These are phyloP conservation scores for Cytospora leucostoma DNA, from an alignment of 2,329 filamentous ascomycete species.

Conservation along the genomic window DNA sequence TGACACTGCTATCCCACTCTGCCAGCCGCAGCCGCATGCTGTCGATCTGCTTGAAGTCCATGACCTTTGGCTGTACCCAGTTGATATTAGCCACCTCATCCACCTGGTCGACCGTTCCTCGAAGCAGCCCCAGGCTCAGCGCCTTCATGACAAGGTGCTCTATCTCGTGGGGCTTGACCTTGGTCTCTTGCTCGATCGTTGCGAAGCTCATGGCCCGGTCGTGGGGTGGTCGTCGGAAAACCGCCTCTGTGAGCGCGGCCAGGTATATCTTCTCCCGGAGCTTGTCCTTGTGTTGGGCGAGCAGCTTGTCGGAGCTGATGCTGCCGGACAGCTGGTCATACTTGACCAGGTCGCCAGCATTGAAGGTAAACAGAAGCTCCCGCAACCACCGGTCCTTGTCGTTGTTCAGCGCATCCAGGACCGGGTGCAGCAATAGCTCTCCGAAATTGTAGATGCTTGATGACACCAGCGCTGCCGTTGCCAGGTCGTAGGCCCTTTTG, in stretches of 20 bases:
- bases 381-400: slow-evolving; percentile 84
- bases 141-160: slow-evolving; percentile 99
- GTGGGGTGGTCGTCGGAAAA: slow-evolving; percentile 93
- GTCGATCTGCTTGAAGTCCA: slow-evolving; percentile 93
- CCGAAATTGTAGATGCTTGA: slow-evolving; percentile 99
- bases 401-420: slow-evolving; percentile 76
- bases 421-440: slow-evolving; percentile 95
- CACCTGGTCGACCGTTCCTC: slow-evolving; percentile 95
- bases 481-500: slow-evolving; percentile 86
- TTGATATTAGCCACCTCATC: slow-evolving; percentile 92
- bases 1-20: slow-evolving; percentile 96
- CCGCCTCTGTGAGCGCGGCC: slow-evolving; percentile 90
- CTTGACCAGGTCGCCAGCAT: slow-evolving; percentile 85
- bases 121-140: slow-evolving; percentile 85
- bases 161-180: slow-evolving; percentile 87
- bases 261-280: slow-evolving; percentile 98
- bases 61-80: slow-evolving; percentile 98
- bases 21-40: slow-evolving; percentile 84
- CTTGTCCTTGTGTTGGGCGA: slow-evolving; percentile 78
- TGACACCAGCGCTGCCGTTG: slow-evolving; percentile 88
- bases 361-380: slow-evolving; percentile 96
- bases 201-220: slow-evolving; percentile 92
- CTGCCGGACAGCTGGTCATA: slow-evolving; percentile 83
- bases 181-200: slow-evolving; percentile 88
- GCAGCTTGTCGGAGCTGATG: slow-evolving; percentile 76